These are phyloP conservation scores for Elaeis oleifera DNA, from an alignment of 202 grass and related monocot species.

Conservation along the genomic window DNA sequence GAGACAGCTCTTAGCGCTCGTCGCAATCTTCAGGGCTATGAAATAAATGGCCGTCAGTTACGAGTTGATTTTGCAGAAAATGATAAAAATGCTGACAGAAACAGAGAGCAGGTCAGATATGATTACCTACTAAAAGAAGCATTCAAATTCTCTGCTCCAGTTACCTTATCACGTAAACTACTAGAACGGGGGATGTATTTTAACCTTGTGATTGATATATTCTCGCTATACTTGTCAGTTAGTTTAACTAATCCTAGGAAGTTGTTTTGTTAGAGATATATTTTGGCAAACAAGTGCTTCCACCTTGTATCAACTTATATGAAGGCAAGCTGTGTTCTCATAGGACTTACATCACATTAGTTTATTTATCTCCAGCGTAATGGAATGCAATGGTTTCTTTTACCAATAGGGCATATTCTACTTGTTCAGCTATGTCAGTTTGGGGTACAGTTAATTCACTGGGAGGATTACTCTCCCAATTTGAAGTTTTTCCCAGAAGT, in stretches of 20 bases:
- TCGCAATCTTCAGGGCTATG: constrained; percentile 93
- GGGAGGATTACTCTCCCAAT: constrained; percentile 24
- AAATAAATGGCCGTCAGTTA: constrained; percentile 94
- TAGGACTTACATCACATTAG: too few species aligned
- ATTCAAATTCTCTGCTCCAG: constrained; percentile 21
- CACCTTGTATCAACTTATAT: too few species aligned
- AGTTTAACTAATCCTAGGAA: too few species aligned
- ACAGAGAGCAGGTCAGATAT: constrained; percentile 92
- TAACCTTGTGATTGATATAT: too few species aligned
- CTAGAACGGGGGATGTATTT: background rate
- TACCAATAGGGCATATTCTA: too few species aligned
- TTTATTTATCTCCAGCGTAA: too few species aligned
- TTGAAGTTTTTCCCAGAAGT: background rate
- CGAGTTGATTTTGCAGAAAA: constrained; percentile 99
- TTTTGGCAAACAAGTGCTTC: too few species aligned
- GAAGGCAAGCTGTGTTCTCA: too few species aligned
- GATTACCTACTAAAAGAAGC: constrained; percentile 35
- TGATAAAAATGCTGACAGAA: constrained; percentile 92
- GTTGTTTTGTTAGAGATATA: too few species aligned
- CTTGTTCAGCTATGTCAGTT: constrained; percentile 8
- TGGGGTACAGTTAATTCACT: constrained; percentile 23
- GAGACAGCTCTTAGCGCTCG: constrained; percentile 97
- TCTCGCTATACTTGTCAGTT: too few species aligned
- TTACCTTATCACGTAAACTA: constrained; percentile 33
- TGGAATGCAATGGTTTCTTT: too few species aligned